Conservation (phyloP, 106 monocot genomes). For the Cymbidium sinense region DNA sequence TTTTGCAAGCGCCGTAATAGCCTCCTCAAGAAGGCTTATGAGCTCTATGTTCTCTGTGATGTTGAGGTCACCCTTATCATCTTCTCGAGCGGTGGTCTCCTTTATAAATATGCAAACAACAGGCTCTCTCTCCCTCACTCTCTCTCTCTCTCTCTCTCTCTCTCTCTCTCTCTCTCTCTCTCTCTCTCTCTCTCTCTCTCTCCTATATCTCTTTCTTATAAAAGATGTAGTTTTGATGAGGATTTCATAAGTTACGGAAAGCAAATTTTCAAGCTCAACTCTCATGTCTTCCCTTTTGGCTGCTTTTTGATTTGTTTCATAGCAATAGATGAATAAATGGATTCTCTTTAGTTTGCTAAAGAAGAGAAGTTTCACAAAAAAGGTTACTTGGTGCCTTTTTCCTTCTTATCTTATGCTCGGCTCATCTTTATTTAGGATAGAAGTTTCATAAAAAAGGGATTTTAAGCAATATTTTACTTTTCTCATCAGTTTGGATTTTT, state of each 20-base stretch:
- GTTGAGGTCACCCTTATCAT: conserved; percentile 70
- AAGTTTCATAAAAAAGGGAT: conserved; percentile 3
- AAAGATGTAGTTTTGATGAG: not conserved
- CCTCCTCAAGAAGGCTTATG: conserved; percentile 77
- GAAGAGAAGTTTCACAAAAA: conserved; percentile 1
- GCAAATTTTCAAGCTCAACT: not conserved
- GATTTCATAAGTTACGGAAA: not conserved
- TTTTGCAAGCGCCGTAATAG: conserved; percentile 49
- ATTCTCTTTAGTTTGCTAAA: not conserved
- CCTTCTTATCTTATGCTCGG: not conserved
- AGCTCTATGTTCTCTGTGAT: conserved; percentile 70
- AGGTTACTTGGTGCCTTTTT: conserved; percentile 2
- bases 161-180: too few relatives aligned
- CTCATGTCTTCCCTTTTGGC: not conserved
- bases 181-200: too few relatives aligned
- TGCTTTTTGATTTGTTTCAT: not conserved
- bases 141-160: too few relatives aligned
- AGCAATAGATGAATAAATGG: not conserved
- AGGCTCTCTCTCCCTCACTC: conserved; percentile 24
- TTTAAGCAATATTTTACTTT: not conserved
- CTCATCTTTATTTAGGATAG: not conserved
- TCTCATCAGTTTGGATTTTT: conserved; percentile 1
- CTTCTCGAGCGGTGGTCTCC: conserved; percentile 80
- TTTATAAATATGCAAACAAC: conserved; percentile 69
- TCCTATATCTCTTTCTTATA: too few relatives aligned